Percentiles rank a stretch among this genome's conserved stretches.
Evolutionary conservation across 345 rosid genomes (phyloP).

Genomic region (Hibiscus syriacus): DNA sequence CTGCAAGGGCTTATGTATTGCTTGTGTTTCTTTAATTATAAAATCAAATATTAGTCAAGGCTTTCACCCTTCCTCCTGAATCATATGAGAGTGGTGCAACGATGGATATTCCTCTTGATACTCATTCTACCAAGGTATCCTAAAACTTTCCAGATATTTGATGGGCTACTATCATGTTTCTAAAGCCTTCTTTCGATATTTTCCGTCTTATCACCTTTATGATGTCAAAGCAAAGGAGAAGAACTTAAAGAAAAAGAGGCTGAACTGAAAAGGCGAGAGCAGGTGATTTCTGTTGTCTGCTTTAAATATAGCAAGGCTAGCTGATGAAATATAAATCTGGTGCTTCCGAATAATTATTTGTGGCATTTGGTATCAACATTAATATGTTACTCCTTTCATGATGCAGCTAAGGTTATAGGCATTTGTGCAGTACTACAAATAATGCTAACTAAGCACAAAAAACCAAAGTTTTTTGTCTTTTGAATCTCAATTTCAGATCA

Average conservation of each 20-base stretch:
- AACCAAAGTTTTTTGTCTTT: background rate
- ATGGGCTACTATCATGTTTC: background rate
- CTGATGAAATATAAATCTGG: background rate
- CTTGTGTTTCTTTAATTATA: constrained; percentile 10
- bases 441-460: background rate
- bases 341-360: background rate
- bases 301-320: background rate
- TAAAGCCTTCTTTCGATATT: background rate
- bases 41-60: constrained; percentile 47
- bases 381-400: background rate
- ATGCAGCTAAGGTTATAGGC: background rate
- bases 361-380: background rate
- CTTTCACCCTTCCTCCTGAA: constrained; percentile 89
- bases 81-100: constrained; percentile 87
- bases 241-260: constrained; percentile 95
- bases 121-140: constrained; percentile 47
- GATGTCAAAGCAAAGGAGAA: constrained; percentile 82
- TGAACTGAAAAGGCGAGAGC: constrained; percentile 72
- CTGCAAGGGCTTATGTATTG: background rate
- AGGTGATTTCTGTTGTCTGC: constrained; percentile 38
- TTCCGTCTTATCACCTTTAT: constrained; percentile 27
- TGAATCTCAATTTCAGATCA: background rate
- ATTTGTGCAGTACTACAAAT: background rate
- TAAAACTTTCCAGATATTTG: constrained; percentile 6
- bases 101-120: constrained; percentile 71